Evolutionary conservation across 106 monocot species (phyloP), one percentile per base, ranked within the genome.

Genomic region (Narthecium ossifragum): DNA sequence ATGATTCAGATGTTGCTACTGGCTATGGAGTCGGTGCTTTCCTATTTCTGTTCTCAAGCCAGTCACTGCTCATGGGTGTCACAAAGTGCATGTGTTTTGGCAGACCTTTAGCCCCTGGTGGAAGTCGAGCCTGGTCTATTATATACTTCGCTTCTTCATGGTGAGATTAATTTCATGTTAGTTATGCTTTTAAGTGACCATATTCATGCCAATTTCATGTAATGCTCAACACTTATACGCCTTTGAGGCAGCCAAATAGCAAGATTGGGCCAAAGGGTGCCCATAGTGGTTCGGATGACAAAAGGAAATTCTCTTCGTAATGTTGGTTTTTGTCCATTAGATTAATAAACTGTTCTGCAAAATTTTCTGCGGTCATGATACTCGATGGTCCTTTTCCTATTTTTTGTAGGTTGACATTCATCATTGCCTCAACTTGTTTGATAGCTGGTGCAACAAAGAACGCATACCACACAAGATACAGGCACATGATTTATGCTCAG

Each of bases 51-150:
- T 53, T 98, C 53, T 75, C 86, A 24, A 64, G 83, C 22, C 79
- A 98, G 51, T 70, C 78, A 11, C 57, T 90, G 7, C 66, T 98
- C 2, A 98, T 98, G 96, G 73, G 51, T 14, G 76, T 98, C 29
- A 98, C 96, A 2, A 90, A 76, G 61, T 98, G 96, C 72, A 76
- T 98, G 96, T 98, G 90, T 56, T 98, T 98, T 41, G 90, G 96
- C 38, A 68, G 55, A 48, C 96, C 96, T 27, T 70, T 98, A 65
- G 83, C 83, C 27, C 90, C 96, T 18, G 96, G 96, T 28, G 66
- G 75, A 25, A 86, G 55, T 59, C 77, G 96, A 68, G 96, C 96
- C 29, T 98, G 96, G 96, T 81, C 96, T 24, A 98, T 98, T 17
- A 90, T 98, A 69, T 98, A 90, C 60, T 98, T 98, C 58, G 51